Percentiles rank a stretch among this genome's conserved stretches.
Evolutionary conservation across 2,329 filamentous ascomycete species (phyloP).

Genomic region (Stachybotrys chlorohalonatus): DNA sequence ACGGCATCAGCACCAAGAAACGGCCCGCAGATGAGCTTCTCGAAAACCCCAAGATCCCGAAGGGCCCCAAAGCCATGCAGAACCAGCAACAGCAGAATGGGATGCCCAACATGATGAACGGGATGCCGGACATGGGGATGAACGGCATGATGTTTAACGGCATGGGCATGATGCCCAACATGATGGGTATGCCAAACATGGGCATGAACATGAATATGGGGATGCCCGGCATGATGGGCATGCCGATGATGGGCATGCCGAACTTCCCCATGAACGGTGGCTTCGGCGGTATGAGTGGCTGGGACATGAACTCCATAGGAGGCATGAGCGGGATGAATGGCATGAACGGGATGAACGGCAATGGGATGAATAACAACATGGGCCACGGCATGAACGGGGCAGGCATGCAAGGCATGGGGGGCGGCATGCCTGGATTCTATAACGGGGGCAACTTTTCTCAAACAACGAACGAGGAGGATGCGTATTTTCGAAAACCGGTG

Average conservation of each 20-base stretch:
- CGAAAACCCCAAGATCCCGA: slow-evolving; percentile 56
- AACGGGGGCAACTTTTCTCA: slow-evolving; percentile 32
- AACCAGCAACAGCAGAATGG: slow-evolving; percentile 38
- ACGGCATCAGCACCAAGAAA: slow-evolving; percentile 54
- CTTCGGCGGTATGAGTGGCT: slow-evolving; percentile 18
- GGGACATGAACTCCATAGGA: slow-evolving; percentile 23
- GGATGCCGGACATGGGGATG: slow-evolving; percentile 31
- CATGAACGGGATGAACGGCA: slow-evolving; percentile 19
- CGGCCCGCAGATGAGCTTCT: slow-evolving; percentile 66
- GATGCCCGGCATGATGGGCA: slow-evolving; percentile 17
- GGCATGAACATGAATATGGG: slow-evolving; percentile 25
- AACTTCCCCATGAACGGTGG: slow-evolving; percentile 15
- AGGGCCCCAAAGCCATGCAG: slow-evolving; percentile 57
- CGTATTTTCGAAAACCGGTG: slow-evolving; percentile 92
- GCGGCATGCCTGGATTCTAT: slow-evolving; percentile 22
- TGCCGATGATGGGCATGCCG: slow-evolving; percentile 14
- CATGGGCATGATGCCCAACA: slow-evolving; percentile 27
- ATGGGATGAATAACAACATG: slow-evolving; percentile 6
- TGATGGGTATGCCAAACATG: slow-evolving; percentile 26
- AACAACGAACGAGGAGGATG: slow-evolving; percentile 68
- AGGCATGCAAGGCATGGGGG: slow-evolving; percentile 16
- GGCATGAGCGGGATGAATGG: slow-evolving; percentile 23
- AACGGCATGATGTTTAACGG: slow-evolving; percentile 28
- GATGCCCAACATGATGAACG: slow-evolving; percentile 39
- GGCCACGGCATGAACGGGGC: slow-evolving; percentile 9